Evolutionary conservation across 2,329 filamentous ascomycete species (phyloP).

Genomic region (Fusarium sterilihyphosum): DNA sequence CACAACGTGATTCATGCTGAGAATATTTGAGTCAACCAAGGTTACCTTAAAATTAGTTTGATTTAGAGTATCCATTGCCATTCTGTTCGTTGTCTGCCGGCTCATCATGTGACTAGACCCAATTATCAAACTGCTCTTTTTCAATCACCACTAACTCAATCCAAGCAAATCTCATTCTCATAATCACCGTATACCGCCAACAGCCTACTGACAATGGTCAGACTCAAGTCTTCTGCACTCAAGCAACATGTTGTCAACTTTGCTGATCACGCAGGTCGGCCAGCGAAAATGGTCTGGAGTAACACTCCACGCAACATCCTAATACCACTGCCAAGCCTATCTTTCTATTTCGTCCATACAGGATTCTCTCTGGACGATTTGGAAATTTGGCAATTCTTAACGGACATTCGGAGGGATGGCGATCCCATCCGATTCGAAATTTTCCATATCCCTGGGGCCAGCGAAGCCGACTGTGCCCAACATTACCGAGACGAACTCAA

Average conservation of each 20-base stretch:
- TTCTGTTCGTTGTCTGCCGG: not conserved
- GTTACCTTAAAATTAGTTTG: not conserved
- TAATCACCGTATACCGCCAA: too few relatives aligned
- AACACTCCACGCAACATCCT: not conserved
- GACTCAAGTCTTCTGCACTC: not conserved
- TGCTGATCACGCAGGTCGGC: not conserved
- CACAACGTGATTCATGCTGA: not conserved
- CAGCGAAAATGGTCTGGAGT: not conserved
- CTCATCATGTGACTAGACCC: not conserved
- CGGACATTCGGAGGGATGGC: accelerated
- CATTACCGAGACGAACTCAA: not conserved
- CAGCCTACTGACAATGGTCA: not conserved
- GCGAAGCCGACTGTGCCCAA: not conserved
- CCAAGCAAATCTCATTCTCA: accelerated
- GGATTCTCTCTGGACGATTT: not conserved
- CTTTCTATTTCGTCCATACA: not conserved
- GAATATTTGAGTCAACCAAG: not conserved
- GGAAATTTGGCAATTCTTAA: not conserved
- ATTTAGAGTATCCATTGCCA: not conserved
- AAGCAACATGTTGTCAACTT: not conserved
- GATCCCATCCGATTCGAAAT: not conserved
- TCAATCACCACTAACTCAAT: not conserved
- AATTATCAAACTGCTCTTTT: too few relatives aligned
- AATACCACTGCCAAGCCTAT: not conserved
- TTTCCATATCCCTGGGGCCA: not conserved